Base-by-base conservation (phyloP, 2,329 filamentous ascomycete species). In the Penicillium sp. region DNA sequence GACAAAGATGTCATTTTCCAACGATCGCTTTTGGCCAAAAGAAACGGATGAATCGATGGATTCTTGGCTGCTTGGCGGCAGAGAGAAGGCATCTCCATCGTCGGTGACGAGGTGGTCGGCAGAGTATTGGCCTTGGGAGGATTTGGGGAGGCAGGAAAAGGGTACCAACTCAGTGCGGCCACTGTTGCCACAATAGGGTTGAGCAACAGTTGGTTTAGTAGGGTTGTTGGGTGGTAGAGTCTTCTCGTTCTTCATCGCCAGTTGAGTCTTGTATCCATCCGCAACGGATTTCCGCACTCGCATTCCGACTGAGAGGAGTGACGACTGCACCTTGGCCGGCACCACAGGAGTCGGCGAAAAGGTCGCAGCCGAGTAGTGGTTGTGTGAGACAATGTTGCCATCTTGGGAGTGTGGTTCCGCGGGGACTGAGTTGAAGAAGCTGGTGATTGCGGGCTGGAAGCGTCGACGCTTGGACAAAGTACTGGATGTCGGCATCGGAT, bases 261-360 rank as follows among this genome's bases (percentile, higher is more conserved):
- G 58, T 45, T 61, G 63, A 27, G 88, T 95, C 75, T 95, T 95
- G 79, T 96, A 96, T 52, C 92, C 92, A 67, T 96, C 91, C 0
- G 89, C 87, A 6, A 97, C 87, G 9, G 88, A 88, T 74, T 97
- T 97, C 66, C 92, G 87, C 44, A 97, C 81, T 23, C 92, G 86
- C 90, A 96, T 96, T 62, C 92, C 92, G 56, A 97, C 92, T 62
- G 81, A 88, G 37, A 96, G 78, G n/a, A 97, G 83, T 54, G 87
- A 87, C 31, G 90, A 80, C 70, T 95, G 89, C 28, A 95, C 78
- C 6, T 77, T 77, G 23, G 78, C 70, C 1, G 88, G 83, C 12
- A 91, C 75, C 3, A 68, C 61, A 3, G 82, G 81, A 13, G 75
- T 71, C 8, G 58, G 67, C 47, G 66, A 72, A 58, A 60, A 59